phyloP scores from a whole-genome alignment of 768 basidiomycete genomes.

The Tulasnella sp. region DNA sequence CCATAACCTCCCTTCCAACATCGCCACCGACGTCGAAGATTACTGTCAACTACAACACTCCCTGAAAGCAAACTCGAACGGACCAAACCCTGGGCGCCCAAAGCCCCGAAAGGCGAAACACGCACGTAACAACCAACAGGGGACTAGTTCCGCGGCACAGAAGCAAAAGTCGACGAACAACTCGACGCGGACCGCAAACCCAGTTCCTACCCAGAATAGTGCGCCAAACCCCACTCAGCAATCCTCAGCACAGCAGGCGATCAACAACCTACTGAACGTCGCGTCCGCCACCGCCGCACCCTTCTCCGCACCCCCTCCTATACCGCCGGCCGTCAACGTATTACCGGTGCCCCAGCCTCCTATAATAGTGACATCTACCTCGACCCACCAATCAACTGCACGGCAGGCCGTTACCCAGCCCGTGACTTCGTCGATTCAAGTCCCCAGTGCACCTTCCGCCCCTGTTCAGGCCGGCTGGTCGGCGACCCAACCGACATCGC shows the following conservation, averaged over 20 bases:
- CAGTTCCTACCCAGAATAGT: no score
- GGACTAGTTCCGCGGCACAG: no score
- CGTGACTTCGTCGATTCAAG: not conserved
- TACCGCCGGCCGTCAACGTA: not conserved
- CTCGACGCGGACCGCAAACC: no score
- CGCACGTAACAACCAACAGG: no score
- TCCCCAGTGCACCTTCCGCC: not conserved
- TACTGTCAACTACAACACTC: not conserved
- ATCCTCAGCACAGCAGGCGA: not conserved
- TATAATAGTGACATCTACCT: not conserved
- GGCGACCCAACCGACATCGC: not conserved
- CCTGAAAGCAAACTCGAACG: not conserved
- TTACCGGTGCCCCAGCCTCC: no score
- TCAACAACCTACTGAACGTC: no score
- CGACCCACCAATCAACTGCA: not conserved
- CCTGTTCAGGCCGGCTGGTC: not conserved
- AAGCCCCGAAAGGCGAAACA: no score
- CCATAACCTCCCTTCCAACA: not conserved
- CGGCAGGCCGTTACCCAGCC: not conserved
- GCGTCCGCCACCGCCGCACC: no score
- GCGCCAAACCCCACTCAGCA: no score
- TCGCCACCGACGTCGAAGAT: not conserved
- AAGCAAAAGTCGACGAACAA: no score
- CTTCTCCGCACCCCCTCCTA: not conserved
- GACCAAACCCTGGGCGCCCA: no score